Conservation (phyloP, 805 yeast genomes). For the Candida morakotiae region DNA sequence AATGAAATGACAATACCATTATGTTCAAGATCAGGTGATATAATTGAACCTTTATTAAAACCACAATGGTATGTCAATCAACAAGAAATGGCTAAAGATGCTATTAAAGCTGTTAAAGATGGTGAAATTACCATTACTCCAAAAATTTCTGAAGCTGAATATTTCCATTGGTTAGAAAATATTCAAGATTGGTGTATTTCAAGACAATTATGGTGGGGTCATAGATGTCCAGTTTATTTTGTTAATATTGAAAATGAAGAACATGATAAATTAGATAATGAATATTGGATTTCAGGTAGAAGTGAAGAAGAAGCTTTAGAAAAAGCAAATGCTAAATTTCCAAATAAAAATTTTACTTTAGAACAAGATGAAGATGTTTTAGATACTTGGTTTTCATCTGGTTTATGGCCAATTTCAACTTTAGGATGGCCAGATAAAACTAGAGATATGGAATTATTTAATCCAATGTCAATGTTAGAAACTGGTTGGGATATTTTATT, state of each 20-base stretch:
- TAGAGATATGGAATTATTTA: constrained; percentile 69
- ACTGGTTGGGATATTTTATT: constrained; percentile 99
- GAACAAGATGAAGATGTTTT: constrained; percentile 97
- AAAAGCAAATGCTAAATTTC: constrained; percentile 74
- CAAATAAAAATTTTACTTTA: constrained; percentile 64
- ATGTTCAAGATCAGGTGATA: constrained; percentile 95
- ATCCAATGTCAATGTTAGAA: constrained; percentile 91
- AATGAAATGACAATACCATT: constrained; percentile 94
- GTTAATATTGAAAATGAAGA: constrained; percentile 75
- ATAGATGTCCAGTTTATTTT: constrained; percentile 94
- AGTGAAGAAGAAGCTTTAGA: constrained; percentile 73
- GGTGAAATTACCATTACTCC: constrained; percentile 84
- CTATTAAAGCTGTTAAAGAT: constrained; percentile 76
- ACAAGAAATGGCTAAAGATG: constrained; percentile 81
- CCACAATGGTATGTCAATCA: constrained; percentile 99
- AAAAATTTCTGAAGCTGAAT: constrained; percentile 86
- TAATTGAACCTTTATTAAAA: constrained; percentile 93
- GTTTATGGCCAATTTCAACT: constrained; percentile 96
- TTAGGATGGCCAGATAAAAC: constrained; percentile 91
- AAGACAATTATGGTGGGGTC: constrained; percentile 92
- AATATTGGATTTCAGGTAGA: constrained; percentile 91
- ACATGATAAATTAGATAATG: constrained; percentile 57
- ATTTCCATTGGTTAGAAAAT: constrained; percentile 91
- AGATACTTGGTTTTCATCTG: constrained; percentile 98
- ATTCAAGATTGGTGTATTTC: constrained; percentile 99